A percentile compares a stretch with the other conserved stretches of the same genome.
Evolutionary conservation across 306 rosid genomes (phyloP).

Genomic region (Gleditsia sinensis): DNA sequence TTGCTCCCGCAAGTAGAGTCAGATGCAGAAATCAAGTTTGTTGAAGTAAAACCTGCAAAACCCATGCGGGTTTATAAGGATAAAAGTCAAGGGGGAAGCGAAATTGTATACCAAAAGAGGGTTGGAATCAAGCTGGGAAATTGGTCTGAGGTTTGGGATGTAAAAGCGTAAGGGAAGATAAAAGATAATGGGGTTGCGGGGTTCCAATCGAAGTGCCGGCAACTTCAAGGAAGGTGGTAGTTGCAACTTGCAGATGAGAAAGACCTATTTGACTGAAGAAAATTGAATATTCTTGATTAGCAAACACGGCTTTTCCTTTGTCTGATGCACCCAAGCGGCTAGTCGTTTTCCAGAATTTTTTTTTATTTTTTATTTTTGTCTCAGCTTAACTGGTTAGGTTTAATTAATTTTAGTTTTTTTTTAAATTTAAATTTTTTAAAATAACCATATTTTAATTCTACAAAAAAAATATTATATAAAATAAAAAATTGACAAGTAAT

Average conservation of each 20-base stretch:
- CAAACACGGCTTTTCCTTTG: too few species aligned
- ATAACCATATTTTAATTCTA: too few species aligned
- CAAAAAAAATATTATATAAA: too few species aligned
- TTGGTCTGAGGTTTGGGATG: constrained; percentile 19
- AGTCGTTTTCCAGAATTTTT: too few species aligned
- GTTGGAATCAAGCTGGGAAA: constrained; percentile 19
- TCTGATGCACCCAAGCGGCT: too few species aligned
- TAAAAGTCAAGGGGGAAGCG: neutral
- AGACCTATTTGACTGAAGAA: neutral
- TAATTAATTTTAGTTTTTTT: too few species aligned
- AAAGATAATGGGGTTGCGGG: neutral
- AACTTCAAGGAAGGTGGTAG: neutral
- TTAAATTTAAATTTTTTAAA: too few species aligned
- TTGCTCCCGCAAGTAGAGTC: constrained; percentile 28
- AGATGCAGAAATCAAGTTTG: constrained; percentile 24
- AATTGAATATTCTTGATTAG: too few species aligned
- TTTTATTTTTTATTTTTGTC: too few species aligned
- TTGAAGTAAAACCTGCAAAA: constrained; percentile 25
- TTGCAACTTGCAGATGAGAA: neutral
- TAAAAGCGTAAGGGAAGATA: constrained; percentile 22
- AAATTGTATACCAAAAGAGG: constrained; percentile 24
- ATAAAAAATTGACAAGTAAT: too few species aligned
- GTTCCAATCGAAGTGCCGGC: constrained; percentile 11
- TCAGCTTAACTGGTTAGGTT: too few species aligned
- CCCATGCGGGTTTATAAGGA: constrained; percentile 9